Percentiles rank a stretch among this genome's conserved stretches.
Evolutionary conservation across 2,329 filamentous ascomycete genomes (phyloP).

Genomic region (Saccharata proteae): DNA sequence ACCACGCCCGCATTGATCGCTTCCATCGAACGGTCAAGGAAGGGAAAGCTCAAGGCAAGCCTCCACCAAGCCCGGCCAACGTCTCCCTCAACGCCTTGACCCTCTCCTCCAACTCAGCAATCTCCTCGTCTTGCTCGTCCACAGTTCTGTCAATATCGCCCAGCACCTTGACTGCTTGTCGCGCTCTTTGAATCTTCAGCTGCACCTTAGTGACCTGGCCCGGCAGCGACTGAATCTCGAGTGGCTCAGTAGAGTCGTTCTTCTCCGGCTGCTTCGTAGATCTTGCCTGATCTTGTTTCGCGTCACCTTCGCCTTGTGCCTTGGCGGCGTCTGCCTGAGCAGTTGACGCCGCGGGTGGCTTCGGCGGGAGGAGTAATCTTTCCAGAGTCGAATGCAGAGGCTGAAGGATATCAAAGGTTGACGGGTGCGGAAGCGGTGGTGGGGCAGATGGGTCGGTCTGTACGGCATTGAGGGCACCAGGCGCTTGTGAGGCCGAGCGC

Average conservation of each 20-base stretch:
- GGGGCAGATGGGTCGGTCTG: neutral
- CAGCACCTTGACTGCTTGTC: conserved; percentile 50
- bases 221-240: conserved; percentile 65
- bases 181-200: conserved; percentile 70
- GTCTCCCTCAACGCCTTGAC: conserved; percentile 47
- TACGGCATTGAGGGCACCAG: conserved; percentile 1
- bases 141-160: conserved; percentile 58
- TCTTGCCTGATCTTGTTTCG: conserved; percentile 24
- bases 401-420: conserved; percentile 75
- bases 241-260: conserved; percentile 17
- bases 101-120: conserved; percentile 50
- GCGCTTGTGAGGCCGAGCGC: neutral
- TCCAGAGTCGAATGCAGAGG: conserved; percentile 67
- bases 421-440: conserved; percentile 58
- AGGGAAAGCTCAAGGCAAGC: too few species aligned
- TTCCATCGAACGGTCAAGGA: too few species aligned
- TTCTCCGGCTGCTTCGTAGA: conserved; percentile 17
- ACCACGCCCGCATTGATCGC: too few species aligned
- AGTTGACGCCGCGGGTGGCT: conserved; percentile 15
- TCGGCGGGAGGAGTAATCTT: conserved; percentile 48
- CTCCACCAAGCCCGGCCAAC: conserved; percentile 20
- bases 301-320: conserved; percentile 14
- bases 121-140: conserved; percentile 60
- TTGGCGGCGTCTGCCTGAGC: conserved; percentile 16
- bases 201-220: conserved; percentile 67